Evolutionary conservation across 164 flowering plant genomes (phyloP), one percentile per base, ranked within the genome.

Genomic region (Vitis amurensis): DNA sequence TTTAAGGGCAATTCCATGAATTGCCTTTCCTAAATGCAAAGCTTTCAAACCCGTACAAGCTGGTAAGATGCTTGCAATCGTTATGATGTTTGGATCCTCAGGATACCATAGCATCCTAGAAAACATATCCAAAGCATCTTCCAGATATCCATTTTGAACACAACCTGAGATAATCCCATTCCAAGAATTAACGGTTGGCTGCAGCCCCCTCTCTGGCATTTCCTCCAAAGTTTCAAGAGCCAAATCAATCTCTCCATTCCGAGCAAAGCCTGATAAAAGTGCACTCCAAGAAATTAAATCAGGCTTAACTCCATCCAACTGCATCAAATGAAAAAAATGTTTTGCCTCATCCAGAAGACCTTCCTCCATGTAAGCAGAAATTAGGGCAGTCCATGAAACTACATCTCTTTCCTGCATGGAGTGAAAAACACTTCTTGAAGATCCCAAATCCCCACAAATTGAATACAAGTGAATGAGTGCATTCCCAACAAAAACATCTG

Each of bases 261-360:
- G 72, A 59, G 89, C 83, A 71, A 66, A 78, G 16, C 87, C 87
- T 6, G 82, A 73, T 23, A 79, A 71, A 71, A 86, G 61, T 50
- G 87, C 73, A 55, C 77, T 86, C 87, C 89, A 86, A 23, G 86
- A 82, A 10, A 86, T 84, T 59, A 79, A 56, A 73, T 86, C 86
- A 15, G 84, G 80, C 66, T 75, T 68, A 72, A 84, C 77, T 44
- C 84, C 85, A 58, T 50, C 69, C 19, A 70, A 53, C 69, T 71
- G 67, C 89, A 84, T 86, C 31, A 77, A 68, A 2, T 69, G 69
- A 75, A 84, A 86, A 44, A 77, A 19, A 27, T 73, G 72, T 29
- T 23, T 17, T 10, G 85, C 90, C 74, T 82, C 81, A 31, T 78
- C 80, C 66, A 84, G 57, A 61, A 78, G 72, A 23, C 88, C 85